Conservation (phyloP, 768 basidiomycete species). For the Phylloporus sp. region DNA sequence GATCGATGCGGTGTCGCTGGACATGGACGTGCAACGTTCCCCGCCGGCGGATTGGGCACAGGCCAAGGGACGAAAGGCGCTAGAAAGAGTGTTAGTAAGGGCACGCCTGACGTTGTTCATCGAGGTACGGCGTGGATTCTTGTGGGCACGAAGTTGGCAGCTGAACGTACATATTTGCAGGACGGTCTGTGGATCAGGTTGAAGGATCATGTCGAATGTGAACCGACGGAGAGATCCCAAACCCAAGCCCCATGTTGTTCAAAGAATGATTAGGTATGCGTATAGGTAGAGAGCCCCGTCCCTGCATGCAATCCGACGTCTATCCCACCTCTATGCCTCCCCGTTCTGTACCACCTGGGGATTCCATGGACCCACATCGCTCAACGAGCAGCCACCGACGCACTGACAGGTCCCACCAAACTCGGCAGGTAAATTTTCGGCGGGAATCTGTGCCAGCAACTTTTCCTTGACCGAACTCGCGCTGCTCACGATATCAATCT, state of each 20-base stretch:
- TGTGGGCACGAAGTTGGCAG: no score
- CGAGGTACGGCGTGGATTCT: conserved; percentile 36
- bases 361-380: conserved; percentile 93
- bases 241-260: conserved; percentile 13
- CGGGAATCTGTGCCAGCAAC: conserved; percentile 76
- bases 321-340: conserved; percentile 16
- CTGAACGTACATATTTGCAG: conserved; percentile 1
- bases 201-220: no score
- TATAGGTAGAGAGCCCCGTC: conserved; percentile 21
- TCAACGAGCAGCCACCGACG: conserved; percentile 74
- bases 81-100: conserved; percentile 38
- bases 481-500: conserved; percentile 86
- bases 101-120: conserved; percentile 42
- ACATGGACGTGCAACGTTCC: conserved; percentile 32
- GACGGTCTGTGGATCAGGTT: conserved; percentile 26
- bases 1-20: conserved; percentile 7
- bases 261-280: conserved; percentile 29
- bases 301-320: neutral
- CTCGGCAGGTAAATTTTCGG: conserved; percentile 77
- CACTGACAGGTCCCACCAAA: conserved; percentile 84
- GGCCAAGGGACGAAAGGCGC: conserved; percentile 32
- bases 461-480: conserved; percentile 62
- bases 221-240: no score
- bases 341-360: conserved; percentile 15
- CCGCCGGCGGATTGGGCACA: conserved; percentile 32